Evolutionary conservation across 208 protist genomes (phyloP).

Genomic region (Trypanosoma brucei): DNA sequence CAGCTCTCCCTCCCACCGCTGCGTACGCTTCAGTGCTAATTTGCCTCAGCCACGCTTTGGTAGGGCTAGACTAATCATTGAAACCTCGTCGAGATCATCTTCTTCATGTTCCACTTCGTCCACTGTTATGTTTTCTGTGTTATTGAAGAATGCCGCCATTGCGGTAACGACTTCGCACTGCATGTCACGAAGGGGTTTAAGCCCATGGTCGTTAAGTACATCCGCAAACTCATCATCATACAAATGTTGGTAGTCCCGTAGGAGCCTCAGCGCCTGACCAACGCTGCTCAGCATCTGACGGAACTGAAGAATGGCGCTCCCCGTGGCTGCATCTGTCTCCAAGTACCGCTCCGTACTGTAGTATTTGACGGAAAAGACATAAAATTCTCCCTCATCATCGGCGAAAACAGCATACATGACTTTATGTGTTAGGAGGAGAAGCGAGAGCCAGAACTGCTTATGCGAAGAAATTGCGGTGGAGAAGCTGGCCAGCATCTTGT

Average conservation of each 20-base stretch:
- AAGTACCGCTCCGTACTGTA: constrained; percentile 56
- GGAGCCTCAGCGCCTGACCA: constrained; percentile 54
- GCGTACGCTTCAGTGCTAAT: no score
- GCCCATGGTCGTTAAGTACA: constrained; percentile 29
- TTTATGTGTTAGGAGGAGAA: constrained; percentile 30
- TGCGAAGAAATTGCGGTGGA: constrained; percentile 28
- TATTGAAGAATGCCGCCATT: constrained; percentile 65
- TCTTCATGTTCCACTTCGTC: constrained; percentile 79
- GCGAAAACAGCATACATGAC: constrained; percentile 44
- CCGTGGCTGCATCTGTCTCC: constrained; percentile 61
- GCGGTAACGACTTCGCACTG: constrained; percentile 68
- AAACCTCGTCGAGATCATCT: constrained; percentile 70
- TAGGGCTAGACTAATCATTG: constrained; percentile 60
- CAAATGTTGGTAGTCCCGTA: constrained; percentile 43
- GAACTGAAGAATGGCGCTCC: constrained; percentile 60
- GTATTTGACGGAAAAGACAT: constrained; percentile 67
- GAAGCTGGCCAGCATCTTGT: constrained; percentile 31
- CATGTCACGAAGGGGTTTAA: constrained; percentile 46
- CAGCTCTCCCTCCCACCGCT: background rate
- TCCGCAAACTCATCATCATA: constrained; percentile 52
- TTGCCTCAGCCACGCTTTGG: constrained; percentile 12
- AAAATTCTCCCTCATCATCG: constrained; percentile 68
- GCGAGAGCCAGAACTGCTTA: constrained; percentile 41
- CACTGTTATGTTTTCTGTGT: constrained; percentile 51
- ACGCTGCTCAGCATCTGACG: constrained; percentile 54